Evolutionary conservation across 2,329 filamentous ascomycete species (phyloP), one percentile per base, ranked within the genome.

Genomic region (Cladosporium sp.): DNA sequence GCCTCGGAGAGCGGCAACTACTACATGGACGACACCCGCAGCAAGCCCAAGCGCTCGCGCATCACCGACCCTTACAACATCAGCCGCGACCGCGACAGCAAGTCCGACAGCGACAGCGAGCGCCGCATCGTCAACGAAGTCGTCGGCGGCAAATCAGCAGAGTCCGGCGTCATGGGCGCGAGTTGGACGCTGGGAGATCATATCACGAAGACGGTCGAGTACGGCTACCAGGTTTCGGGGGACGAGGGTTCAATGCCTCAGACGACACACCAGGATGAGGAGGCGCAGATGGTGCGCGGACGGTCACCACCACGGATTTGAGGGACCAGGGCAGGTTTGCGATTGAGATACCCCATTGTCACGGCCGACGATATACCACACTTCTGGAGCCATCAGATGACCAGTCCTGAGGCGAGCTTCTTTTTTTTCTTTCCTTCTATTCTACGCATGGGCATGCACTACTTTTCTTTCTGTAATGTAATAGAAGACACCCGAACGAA

Each of bases 31-130:
- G 60, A 63, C 49, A 51, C 49, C 0, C 48, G 16, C 60, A 63
- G 60, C 60, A 63, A 46, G 23, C 34, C 49, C 48, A 63, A 63
- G 34, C 60, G 60, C 49, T 63, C 60, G 34, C 60, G 60, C 60
- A 36, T 61, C 43, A 63, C 48, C 23, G 60, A 63, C 48, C 60
- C 60, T 18, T 63, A 63, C 49, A 63, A 54, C 11, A 53, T 54
- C 25, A 43, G 32, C 49, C 49, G 34, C 34, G 60, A 63, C 36
- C 34, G 34, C 34, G 60, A 63, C 49, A 56, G 36, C 48, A 61
- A 61, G 23, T 61, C 58, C 43, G 60, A 63, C 23, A 56, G 49
- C 60, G 60, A 54, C 23, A 54, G 60, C 60, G 60, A 63, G 21
- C 39, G 60, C n/a, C 32, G 49, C 30, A 43, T 54, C 23, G 59